A percentile compares a stretch with the other conserved stretches of the same genome.
These are phyloP conservation scores for Pholiota molesta DNA, from an alignment of 768 basidiomycete genomes.

Conservation along the genomic window DNA sequence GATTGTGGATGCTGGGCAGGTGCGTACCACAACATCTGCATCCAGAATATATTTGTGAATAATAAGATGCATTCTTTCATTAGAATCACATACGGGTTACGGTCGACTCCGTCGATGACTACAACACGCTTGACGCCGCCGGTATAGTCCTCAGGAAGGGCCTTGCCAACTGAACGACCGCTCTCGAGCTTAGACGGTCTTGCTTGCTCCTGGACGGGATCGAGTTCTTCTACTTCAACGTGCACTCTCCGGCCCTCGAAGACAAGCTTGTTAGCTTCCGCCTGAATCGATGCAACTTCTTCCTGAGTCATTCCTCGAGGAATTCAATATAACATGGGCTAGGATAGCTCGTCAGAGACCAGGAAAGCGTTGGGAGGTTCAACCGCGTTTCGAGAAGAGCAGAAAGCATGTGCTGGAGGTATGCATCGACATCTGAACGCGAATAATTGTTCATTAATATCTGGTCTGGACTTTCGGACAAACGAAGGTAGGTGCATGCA, in stretches of 20 bases:
- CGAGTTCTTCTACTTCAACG: conserved; percentile 76
- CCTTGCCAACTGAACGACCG: conserved; percentile 57
- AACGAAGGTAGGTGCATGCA: neutral
- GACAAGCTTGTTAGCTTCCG: conserved; percentile 66
- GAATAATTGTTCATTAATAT: neutral
- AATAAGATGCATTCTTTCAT: neutral
- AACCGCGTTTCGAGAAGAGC: conserved; percentile 72
- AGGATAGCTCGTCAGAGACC: conserved; percentile 76
- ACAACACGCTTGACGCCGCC: conserved; percentile 80
- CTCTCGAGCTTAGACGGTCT: conserved; percentile 40
- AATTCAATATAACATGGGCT: conserved; percentile 78
- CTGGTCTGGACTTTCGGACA: neutral
- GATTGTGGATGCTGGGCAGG: conserved; percentile 72
- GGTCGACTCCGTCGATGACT: conserved; percentile 81
- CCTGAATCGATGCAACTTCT: conserved; percentile 65
- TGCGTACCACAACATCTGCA: conserved; percentile 84
- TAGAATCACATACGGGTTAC: conserved; percentile 62
- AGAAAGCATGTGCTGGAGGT: conserved; percentile 85
- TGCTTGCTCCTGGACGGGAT: conserved; percentile 35
- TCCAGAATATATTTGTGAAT: neutral
- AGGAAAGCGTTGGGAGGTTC: conserved; percentile 72
- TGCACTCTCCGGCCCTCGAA: conserved; percentile 69
- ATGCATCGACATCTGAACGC: conserved; percentile 75
- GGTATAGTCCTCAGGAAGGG: conserved; percentile 72
- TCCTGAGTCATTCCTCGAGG: conserved; percentile 65